Percentiles rank a stretch among this genome's conserved stretches.
Evolutionary conservation across 176 grass and related monocot species (phyloP).

Genomic region (Thalia dealbata): DNA sequence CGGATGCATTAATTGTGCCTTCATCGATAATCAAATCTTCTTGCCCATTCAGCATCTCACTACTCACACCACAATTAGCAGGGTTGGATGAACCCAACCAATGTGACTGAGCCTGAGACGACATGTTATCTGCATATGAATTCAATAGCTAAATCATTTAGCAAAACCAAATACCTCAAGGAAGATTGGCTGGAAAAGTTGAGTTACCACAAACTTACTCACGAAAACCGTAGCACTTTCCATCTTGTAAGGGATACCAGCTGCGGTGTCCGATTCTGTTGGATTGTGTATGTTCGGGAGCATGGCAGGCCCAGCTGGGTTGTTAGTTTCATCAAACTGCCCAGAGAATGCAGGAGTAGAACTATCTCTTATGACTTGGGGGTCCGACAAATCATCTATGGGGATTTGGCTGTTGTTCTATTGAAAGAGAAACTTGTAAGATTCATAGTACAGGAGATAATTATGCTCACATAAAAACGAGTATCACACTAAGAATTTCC

Average conservation of each 20-base stretch:
- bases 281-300: constrained; percentile 42
- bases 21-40: constrained; percentile 65
- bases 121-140: constrained; percentile 39
- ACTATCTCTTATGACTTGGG: constrained; percentile 54
- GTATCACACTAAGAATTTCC: constrained; percentile 1
- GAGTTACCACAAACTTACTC: constrained; percentile 25
- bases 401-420: constrained; percentile 60
- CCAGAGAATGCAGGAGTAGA: constrained; percentile 42
- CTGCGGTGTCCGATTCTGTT: constrained; percentile 35
- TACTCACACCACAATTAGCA: constrained; percentile 46
- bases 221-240: constrained; percentile 40
- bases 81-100: constrained; percentile 37
- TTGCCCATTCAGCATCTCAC: constrained; percentile 39
- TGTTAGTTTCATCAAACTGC: constrained; percentile 39
- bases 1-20: constrained; percentile 70
- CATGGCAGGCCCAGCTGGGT: constrained; percentile 33
- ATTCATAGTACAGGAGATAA: constrained; percentile 6
- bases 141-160: constrained; percentile 13
- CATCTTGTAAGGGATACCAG: constrained; percentile 34
- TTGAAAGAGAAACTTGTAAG: constrained; percentile 11
- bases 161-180: constrained; percentile 9
- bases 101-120: constrained; percentile 40
- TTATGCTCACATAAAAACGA: constrained; percentile 3
- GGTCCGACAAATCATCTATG: constrained; percentile 35
- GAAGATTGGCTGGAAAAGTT: constrained; percentile 21